Conservation (phyloP, 768 basidiomycete genomes). For the Tephrocybe sp. region DNA sequence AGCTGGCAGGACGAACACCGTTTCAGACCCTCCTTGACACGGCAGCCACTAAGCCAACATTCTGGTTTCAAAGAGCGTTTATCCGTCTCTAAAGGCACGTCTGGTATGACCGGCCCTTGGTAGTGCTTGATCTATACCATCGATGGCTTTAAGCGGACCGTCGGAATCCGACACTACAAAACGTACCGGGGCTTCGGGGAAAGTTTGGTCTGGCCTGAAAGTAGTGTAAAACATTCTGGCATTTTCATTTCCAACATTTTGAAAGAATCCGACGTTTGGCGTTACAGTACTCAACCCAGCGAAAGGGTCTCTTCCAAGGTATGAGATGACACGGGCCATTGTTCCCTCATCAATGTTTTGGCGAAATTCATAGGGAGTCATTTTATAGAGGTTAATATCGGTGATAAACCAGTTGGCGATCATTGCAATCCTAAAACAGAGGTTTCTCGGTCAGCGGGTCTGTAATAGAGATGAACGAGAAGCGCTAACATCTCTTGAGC, state of each 20-base stretch:
- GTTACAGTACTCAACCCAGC: neutral
- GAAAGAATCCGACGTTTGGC: neutral
- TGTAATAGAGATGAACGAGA: too few species aligned
- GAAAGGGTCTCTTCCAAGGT: neutral
- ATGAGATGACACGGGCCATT: neutral
- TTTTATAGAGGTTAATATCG: neutral
- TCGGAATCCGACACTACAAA: neutral
- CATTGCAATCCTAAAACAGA: neutral
- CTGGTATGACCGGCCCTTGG: slow-evolving; percentile 44
- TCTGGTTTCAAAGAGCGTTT: neutral
- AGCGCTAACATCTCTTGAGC: too few species aligned
- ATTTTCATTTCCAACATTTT: neutral
- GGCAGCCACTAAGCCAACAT: neutral
- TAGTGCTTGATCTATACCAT: neutral
- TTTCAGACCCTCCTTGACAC: neutral
- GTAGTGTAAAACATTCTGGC: neutral
- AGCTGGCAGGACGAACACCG: neutral
- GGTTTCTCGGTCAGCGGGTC: neutral
- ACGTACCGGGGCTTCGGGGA: neutral
- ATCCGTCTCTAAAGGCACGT: slow-evolving; percentile 28
- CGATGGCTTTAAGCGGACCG: neutral
- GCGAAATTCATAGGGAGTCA: neutral
- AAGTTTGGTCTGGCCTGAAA: neutral
- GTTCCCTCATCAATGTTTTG: slow-evolving; percentile 2
- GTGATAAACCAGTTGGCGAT: neutral